Percentiles rank a stretch among this genome's conserved stretches.
phyloP scores from a whole-genome alignment of 2,329 filamentous ascomycete species.

The Ascochyta koolunga region DNA sequence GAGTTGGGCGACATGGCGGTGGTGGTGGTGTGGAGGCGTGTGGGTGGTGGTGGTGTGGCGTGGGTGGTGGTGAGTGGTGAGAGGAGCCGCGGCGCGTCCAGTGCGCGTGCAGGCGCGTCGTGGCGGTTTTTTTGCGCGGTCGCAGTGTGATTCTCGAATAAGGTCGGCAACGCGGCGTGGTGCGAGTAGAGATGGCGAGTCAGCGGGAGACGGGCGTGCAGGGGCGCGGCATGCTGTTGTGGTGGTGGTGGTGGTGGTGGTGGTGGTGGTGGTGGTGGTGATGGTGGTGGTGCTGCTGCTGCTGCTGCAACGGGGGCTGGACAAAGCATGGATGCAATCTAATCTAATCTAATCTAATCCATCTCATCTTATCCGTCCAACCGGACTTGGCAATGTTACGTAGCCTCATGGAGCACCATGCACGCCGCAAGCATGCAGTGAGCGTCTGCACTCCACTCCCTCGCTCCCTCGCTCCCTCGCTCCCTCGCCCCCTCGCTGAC shows the following conservation, averaged over 20 bases:
- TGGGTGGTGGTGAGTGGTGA: not conserved
- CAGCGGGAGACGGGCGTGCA: not conserved
- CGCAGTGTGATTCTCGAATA: not conserved
- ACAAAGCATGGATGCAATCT: not conserved
- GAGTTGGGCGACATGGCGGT: slow-evolving; percentile 8
- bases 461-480: too few relatives aligned
- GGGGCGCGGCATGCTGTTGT: slow-evolving; percentile 20
- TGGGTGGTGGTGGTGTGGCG: not conserved
- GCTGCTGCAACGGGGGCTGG: slow-evolving; percentile 33
- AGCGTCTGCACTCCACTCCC: too few relatives aligned
- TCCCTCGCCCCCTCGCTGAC: too few relatives aligned
- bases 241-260: too few relatives aligned
- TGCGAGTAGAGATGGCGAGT: not conserved
- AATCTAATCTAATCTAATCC: slow-evolving; percentile 5
- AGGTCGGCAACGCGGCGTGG: not conserved
- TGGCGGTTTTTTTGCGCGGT: not conserved
- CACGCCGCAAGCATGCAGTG: too few relatives aligned
- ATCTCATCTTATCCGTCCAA: slow-evolving; percentile 15
- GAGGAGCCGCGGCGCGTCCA: slow-evolving; percentile 20
- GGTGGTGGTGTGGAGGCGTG: not conserved
- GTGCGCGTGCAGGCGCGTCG: slow-evolving; percentile 13
- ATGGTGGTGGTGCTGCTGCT: too few relatives aligned
- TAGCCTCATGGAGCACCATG: too few relatives aligned
- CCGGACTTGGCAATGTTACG: too few relatives aligned
- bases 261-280: too few relatives aligned